phyloP scores from a whole-genome alignment of 495 filamentous ascomycete genomes.

The Penicillium crystallinum region DNA sequence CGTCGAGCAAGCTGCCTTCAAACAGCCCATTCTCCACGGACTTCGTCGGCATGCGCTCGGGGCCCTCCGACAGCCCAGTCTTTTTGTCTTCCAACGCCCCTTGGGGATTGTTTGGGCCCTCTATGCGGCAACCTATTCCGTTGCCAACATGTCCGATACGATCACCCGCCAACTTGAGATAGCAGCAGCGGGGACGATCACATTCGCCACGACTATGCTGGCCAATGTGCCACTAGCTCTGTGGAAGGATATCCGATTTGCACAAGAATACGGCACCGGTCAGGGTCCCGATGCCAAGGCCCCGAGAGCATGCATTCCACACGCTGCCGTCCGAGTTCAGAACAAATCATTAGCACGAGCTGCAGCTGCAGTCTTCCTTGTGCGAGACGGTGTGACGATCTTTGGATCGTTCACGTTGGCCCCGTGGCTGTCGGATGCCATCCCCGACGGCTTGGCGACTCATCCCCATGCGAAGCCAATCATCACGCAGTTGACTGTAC shows the following conservation, averaged over 20 bases:
- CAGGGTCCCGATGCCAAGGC: slow-evolving; percentile 3
- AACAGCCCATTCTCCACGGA: slow-evolving; percentile 20
- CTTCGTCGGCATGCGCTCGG: slow-evolving; percentile 21
- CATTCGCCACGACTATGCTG: slow-evolving; percentile 21
- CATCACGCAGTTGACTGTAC: slow-evolving; percentile 31
- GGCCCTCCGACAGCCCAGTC: slow-evolving; percentile 15
- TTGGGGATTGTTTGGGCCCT: slow-evolving; percentile 28
- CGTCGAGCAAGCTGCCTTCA: slow-evolving; percentile 26
- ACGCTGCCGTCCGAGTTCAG: slow-evolving; percentile 1
- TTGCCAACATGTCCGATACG: slow-evolving; percentile 32
- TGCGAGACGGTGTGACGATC: slow-evolving; percentile 35
- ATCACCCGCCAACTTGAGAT: slow-evolving; percentile 17
- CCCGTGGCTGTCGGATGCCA: slow-evolving; percentile 13
- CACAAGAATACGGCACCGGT: slow-evolving; percentile 24
- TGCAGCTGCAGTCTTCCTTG: slow-evolving; percentile 48
- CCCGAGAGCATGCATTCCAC: not conserved
- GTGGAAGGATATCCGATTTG: slow-evolving; percentile 37
- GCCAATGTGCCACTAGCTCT: slow-evolving; percentile 34
- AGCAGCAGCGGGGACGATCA: slow-evolving; percentile 18
- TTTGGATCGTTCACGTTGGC: slow-evolving; percentile 36
- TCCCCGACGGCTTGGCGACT: slow-evolving; percentile 21
- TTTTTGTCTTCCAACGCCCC: slow-evolving; percentile 24
- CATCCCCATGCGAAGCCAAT: slow-evolving; percentile 25
- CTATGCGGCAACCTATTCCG: slow-evolving; percentile 30
- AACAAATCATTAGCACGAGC: slow-evolving; percentile 12